A percentile compares a stretch with the other conserved stretches of the same genome.
These are phyloP conservation scores for Lathyrus aphaca DNA, from an alignment of 306 rosid species.

Conservation along the genomic window DNA sequence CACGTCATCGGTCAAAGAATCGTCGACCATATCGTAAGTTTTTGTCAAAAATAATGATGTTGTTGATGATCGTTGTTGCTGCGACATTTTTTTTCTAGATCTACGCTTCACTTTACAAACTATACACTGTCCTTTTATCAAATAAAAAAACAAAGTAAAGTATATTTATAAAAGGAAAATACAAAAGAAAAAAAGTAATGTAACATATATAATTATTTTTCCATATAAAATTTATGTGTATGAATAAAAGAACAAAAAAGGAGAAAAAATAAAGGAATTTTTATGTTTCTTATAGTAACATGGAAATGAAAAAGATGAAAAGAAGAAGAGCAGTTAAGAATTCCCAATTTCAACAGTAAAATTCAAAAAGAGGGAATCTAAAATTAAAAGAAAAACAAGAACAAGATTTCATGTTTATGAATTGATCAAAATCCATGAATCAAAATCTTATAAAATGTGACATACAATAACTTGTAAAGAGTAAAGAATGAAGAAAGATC, in stretches of 20 bases:
- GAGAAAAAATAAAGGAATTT: too few species aligned
- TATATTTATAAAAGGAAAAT: background rate
- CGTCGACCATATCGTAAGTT: slow-evolving; percentile 77
- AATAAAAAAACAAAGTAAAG: too few species aligned
- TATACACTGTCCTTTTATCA: background rate
- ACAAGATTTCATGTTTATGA: too few species aligned
- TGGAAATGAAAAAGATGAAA: too few species aligned
- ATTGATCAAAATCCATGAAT: slow-evolving; percentile 45
- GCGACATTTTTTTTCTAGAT: slow-evolving; percentile 80
- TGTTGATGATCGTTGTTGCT: slow-evolving; percentile 34
- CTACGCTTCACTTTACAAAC: too few species aligned
- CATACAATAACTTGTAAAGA: slow-evolving; percentile 60
- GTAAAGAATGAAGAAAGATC: background rate
- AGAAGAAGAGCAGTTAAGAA: too few species aligned
- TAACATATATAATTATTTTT: background rate
- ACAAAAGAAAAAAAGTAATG: background rate
- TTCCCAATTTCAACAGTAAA: too few species aligned
- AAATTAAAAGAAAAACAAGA: too few species aligned
- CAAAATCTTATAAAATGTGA: slow-evolving; percentile 1
- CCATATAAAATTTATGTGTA: background rate
- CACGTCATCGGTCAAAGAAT: slow-evolving; percentile 60
- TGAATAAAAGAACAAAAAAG: too few species aligned
- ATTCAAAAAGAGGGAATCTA: too few species aligned
- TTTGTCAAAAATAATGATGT: slow-evolving; percentile 87
- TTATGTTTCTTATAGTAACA: too few species aligned